Evolutionary conservation across 139 green algal species (phyloP), one percentile per base, ranked within the genome.

Genomic region (Chlorella sp.): DNA sequence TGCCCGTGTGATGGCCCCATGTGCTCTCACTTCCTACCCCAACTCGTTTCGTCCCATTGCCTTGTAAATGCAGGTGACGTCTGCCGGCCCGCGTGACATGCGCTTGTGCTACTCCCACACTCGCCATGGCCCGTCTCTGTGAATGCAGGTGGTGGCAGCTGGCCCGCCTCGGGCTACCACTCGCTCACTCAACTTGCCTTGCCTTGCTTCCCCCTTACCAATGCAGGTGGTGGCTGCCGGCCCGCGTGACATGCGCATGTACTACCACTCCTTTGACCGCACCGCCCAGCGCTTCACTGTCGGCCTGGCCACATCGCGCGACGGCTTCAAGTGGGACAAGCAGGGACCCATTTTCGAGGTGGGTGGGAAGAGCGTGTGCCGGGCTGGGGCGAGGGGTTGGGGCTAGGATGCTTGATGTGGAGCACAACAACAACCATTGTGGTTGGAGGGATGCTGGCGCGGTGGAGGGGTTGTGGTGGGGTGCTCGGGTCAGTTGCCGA

Each of bases 91-190:
- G 0, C 86, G 86, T 0, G 96, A 98, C 93, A 96, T 98, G 94
- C 95, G 96, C 53, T 96, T 99, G 95, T 99, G 94, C 92, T 99
- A 99, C 93, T n/a, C n/a, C n/a, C n/a, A n/a, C n/a, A n/a, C n/a
- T n/a, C n/a, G n/a, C n/a, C n/a, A n/a, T n/a, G n/a, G n/a, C n/a
- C n/a, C n/a, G n/a, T n/a, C n/a, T n/a, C n/a, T n/a, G n/a, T n/a
- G n/a, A n/a, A n/a, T n/a, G n/a, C n/a, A n/a, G n/a, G n/a, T n/a
- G n/a, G n/a, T n/a, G n/a, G n/a, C n/a, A n/a, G n/a, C n/a, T n/a
- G n/a, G n/a, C n/a, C n/a, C n/a, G n/a, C n/a, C n/a, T n/a, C n/a
- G n/a, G n/a, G n/a, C n/a, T n/a, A n/a, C n/a, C n/a, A n/a, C n/a
- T n/a, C n/a, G n/a, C n/a, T 68, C 60, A 68, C 18, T 14, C 60